Conservation (phyloP, 768 basidiomycete species). For the Kwoniella sp. region DNA sequence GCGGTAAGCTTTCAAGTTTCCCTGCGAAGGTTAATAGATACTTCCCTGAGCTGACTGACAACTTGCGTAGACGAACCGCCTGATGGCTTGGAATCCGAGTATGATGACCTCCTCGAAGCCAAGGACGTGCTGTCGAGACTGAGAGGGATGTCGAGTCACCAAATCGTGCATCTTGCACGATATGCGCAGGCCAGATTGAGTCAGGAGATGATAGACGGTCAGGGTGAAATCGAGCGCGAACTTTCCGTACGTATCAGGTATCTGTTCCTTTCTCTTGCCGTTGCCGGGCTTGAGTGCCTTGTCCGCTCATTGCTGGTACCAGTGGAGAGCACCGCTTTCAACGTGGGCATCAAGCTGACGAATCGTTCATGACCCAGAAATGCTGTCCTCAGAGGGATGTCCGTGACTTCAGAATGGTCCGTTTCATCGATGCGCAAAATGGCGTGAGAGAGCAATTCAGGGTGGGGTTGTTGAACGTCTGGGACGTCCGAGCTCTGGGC, state of each 20-base stretch:
- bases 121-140: constrained; percentile 60
- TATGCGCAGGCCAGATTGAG: constrained; percentile 28
- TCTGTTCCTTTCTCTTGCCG: too few species aligned
- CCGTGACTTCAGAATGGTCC: constrained; percentile 72
- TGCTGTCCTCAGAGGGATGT: constrained; percentile 76
- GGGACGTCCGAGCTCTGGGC: constrained; percentile 68
- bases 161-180: constrained; percentile 39
- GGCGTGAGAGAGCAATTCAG: constrained; percentile 62
- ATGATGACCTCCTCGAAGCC: constrained; percentile 68
- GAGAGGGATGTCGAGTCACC: constrained; percentile 55
- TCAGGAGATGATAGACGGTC: constrained; percentile 46
- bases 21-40: neutral
- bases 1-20: constrained; percentile 45
- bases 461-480: constrained; percentile 75
- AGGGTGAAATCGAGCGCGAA: constrained; percentile 70
- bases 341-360: neutral
- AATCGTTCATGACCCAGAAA: constrained; percentile 43
- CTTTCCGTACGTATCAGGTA: constrained; percentile 66
- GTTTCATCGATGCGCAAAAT: constrained; percentile 63
- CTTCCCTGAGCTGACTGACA: neutral
- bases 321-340: too few species aligned
- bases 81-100: constrained; percentile 59
- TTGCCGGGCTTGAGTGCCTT: too few species aligned
- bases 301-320: too few species aligned
- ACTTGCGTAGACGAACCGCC: constrained; percentile 48